Base-by-base conservation (phyloP, 1,284 basidiomycete species). In the Boletus mariae region DNA sequence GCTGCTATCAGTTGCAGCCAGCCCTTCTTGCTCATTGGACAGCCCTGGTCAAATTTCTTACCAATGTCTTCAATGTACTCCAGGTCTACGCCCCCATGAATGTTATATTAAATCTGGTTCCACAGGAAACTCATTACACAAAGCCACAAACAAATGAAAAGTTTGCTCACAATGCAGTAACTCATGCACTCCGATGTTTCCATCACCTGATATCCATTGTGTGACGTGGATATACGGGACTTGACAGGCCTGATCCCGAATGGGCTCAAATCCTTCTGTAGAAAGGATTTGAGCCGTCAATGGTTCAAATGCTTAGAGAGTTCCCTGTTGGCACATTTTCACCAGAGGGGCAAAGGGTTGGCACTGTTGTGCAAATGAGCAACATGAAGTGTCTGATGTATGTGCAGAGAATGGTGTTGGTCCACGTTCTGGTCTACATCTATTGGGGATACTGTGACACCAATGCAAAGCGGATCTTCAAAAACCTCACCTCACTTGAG, bases 221-320 rank as follows among this genome's bases (percentile, higher is more conserved):
- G 10, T 54, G 11, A 6, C 54, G 45, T 5, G 12, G 35, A 41
- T 51, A 56, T 13, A 6, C 32, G 2, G 10, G 29, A 0, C 34
- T 41, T 4, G 29, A 40, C 37, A 1, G 5, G 10, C 20, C 37
- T 32, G 45, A 48, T 29, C 49, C 45, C 11, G 9, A 26, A 4
- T 50, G 48, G 45, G 34, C 43, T 3, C 17, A 44, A 13, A 10
- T 50, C 15, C 37, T 56, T 6, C 8, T 57, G 38, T 9, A 40
- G 1, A 51, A 51, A 49, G 42, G 55, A 7, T 54, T 57, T 13
- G n/a, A 37, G 15, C 49, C 47, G 28, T 20, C 20, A 1, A 56
- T 54, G 52, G 45, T 56, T 15, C 29, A 56, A 35, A 56, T 56
- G 52, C 42, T 56, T 2, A 51, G 23, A 17, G 41, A 56, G 5